Base-by-base conservation (phyloP, 106 monocot species). In the Vanilla planifolia region DNA sequence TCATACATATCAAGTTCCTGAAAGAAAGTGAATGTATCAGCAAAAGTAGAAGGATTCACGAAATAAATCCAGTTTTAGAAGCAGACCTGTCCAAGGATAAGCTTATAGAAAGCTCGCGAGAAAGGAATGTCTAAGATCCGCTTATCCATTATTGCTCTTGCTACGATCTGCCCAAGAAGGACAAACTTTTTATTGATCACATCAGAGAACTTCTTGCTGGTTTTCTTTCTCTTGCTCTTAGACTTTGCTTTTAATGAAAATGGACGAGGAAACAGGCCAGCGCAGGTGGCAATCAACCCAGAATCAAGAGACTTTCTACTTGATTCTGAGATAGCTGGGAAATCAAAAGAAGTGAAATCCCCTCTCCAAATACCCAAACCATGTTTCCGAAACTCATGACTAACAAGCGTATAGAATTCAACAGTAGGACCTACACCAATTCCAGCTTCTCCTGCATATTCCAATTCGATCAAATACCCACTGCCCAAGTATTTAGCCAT, bases 1-100 rank as follows among this genome's bases (percentile, higher is more conserved):
- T 92, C 92, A 75, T 75, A 80, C 63, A 86, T 66, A 41, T 60
- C 70, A 11, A 92, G 74, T 46, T 86, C 83, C 86, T 86, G 60
- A 42, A 42, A 42, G 41, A 42, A 42, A 42, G 40, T 7, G 40
- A 7, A 41, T 41, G 40, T 41, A 41, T 5, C 6, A 13, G 40
- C 8, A 13, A 13, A 41, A 13, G 40, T 5, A 13, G 40, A 41
- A 13, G 40, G 40, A 6, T 48, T n/a, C 21, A 48, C 14, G 6
- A n/a, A 20, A n/a, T n/a, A n/a, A n/a, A n/a, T n/a, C n/a, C n/a
- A n/a, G n/a, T n/a, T n/a, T n/a, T n/a, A n/a, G n/a, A n/a, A n/a
- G 21, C 8, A 28, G 44, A 81, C 81, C 76, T 76, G 63, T 3
- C 48, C 68, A 43, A 76, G 65, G 10, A 81, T 68, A 45, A 75